Base-by-base conservation (phyloP, 306 rosid species). In the Prunus mongolica region DNA sequence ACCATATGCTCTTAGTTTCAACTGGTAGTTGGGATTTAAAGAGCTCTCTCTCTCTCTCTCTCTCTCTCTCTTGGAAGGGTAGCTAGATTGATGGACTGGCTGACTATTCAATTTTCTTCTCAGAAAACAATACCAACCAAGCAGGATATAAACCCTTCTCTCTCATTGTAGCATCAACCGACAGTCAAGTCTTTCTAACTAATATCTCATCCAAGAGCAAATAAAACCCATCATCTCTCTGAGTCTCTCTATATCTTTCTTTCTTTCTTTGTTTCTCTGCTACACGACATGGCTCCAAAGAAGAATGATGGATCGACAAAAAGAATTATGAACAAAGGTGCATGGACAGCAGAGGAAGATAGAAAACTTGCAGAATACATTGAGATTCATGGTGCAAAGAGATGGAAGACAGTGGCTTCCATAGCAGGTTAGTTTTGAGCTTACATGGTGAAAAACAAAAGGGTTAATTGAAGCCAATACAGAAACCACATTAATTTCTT, bases 271-370 rank as follows among this genome's bases (percentile, higher is more conserved):
- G 15, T 12, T 25, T 66, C 46, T 20, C 63, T 44, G 32, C 20
- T 16, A 71, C 34, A 57, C 13, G 19, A 45, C 61, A 87, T 87
- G 89, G 91, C 91, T 62, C 88, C 84, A 6, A 79, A 8, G 22
- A 82, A 71, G 27, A 82, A 67, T 6, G 77, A 82, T 20, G 83
- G 46, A 71, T 7, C 83, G 25, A 14, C 76, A 2, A 84, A 82
- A 73, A 86, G 57, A 79, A 47, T 13, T 11, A 56, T 58, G 81
- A 89, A 80, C 76, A 84, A 79, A 81, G 92, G 95, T 25, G 79
- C 87, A 22, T 90, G 95, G 95, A 88, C 89, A 32, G 77, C 84
- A 22, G 92, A 86, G 62, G 92, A 90, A 73, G 92, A 90, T 70
- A 41, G 64, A 47, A 88, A 83, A 45, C 84, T 90, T 34, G 85